Evolutionary conservation across 768 basidiomycete species (phyloP).

Genomic region (Naganishia onofrii): DNA sequence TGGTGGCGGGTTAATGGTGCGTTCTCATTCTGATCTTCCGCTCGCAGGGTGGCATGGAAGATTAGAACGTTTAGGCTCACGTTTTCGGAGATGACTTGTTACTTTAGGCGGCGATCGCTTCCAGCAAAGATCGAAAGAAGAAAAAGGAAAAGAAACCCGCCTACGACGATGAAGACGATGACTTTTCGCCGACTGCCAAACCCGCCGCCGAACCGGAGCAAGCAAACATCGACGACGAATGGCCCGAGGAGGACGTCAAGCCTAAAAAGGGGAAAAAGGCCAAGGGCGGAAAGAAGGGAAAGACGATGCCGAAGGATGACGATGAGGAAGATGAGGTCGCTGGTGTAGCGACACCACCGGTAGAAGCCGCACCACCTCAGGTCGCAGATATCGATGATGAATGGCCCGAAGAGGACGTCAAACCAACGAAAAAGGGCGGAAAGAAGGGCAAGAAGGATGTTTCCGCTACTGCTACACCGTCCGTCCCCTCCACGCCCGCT

Average conservation of each 20-base stretch:
- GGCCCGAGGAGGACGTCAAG: conserved; percentile 67
- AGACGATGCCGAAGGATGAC: conserved; percentile 55
- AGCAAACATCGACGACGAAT: conserved; percentile 61
- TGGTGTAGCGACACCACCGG: conserved; percentile 16
- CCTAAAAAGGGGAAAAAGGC: conserved; percentile 55
- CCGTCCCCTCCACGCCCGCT: conserved; percentile 33
- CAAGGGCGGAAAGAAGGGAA: conserved; percentile 52
- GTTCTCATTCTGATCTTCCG: background rate
- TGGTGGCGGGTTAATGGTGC: conserved; percentile 46
- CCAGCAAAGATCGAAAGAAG: conserved; percentile 60
- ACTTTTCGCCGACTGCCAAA: conserved; percentile 45
- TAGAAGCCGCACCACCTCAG: conserved; percentile 12
- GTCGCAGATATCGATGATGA: conserved; percentile 60
- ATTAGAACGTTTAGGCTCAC: background rate
- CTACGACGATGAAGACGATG: conserved; percentile 24
- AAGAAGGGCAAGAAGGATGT: conserved; percentile 56
- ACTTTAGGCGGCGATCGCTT: conserved; percentile 44
- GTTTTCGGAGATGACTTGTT: background rate
- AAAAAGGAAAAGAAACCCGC: conserved; percentile 56
- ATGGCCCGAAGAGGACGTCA: conserved; percentile 66
- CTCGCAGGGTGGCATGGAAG: no score
- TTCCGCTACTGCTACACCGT: background rate
- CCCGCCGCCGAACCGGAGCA: conserved; percentile 39
- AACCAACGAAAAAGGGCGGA: conserved; percentile 56
- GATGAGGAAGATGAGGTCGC: conserved; percentile 41